Percentiles rank a stretch among this genome's conserved stretches.
phyloP scores from a whole-genome alignment of 345 rosid species.

The Lumnitzera racemosa region DNA sequence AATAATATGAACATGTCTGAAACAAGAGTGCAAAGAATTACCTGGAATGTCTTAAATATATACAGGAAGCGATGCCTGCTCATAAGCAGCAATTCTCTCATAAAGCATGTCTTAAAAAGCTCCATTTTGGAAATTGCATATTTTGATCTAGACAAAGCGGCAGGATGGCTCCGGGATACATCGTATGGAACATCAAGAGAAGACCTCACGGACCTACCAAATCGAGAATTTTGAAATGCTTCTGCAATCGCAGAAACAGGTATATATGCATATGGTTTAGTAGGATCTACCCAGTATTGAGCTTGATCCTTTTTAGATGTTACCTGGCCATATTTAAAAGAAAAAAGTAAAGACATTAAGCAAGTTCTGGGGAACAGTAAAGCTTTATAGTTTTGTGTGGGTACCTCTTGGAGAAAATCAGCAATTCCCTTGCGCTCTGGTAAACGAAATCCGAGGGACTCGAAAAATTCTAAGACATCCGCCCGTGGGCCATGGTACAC shows the following conservation, averaged over 20 bases:
- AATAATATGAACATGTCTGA: neutral
- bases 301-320: slow-evolving; percentile 94
- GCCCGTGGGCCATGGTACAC: slow-evolving; percentile 83
- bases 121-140: slow-evolving; percentile 74
- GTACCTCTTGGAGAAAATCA: slow-evolving; percentile 97
- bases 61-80: slow-evolving; percentile 68
- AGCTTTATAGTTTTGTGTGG: slow-evolving; percentile 5
- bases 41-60: slow-evolving; percentile 77
- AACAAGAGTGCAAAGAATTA: slow-evolving; percentile 15
- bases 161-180: slow-evolving; percentile 40
- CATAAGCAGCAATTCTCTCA: slow-evolving; percentile 60
- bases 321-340: slow-evolving; percentile 37
- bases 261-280: slow-evolving; percentile 55
- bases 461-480: slow-evolving; percentile 68
- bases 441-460: slow-evolving; percentile 72
- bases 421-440: slow-evolving; percentile 87
- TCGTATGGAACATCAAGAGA: slow-evolving; percentile 39
- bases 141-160: slow-evolving; percentile 57
- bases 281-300: slow-evolving; percentile 88
- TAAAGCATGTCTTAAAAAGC: slow-evolving; percentile 55
- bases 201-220: slow-evolving; percentile 47
- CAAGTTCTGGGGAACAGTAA: slow-evolving; percentile 7
- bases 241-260: slow-evolving; percentile 62
- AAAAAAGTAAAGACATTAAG: slow-evolving; percentile 6
- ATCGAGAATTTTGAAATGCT: slow-evolving; percentile 57